These are phyloP conservation scores for Macrolepiota dolichaula DNA, from an alignment of 768 basidiomycete species.

Conservation along the genomic window DNA sequence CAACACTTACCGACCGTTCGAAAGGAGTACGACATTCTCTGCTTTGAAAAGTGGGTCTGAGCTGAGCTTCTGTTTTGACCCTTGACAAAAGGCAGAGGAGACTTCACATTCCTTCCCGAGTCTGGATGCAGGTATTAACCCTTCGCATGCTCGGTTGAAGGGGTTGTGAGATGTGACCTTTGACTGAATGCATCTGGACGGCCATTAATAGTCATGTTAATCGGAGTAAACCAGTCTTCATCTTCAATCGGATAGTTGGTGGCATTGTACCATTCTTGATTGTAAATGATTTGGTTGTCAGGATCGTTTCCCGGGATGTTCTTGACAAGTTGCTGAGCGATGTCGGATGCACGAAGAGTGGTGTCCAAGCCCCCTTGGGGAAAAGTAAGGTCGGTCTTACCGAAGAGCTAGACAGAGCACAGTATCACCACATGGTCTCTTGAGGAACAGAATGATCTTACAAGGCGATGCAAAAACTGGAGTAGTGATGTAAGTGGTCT, in stretches of 20 bases:
- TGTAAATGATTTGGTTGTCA: constrained; percentile 39
- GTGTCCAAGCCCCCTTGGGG: constrained; percentile 57
- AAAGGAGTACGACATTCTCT: constrained; percentile 48
- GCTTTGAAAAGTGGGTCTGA: constrained; percentile 42
- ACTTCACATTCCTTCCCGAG: constrained; percentile 43
- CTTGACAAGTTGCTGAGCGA: constrained; percentile 48
- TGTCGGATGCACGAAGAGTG: constrained; percentile 40
- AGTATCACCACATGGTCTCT: background rate
- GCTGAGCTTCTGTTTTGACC: background rate
- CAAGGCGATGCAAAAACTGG: constrained; percentile 46
- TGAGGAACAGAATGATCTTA: constrained; percentile 18
- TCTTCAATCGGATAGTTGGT: constrained; percentile 37
- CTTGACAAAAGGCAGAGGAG: background rate
- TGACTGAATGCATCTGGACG: constrained; percentile 48
- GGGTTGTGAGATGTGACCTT: constrained; percentile 22
- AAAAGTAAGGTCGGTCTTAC: constrained; percentile 46
- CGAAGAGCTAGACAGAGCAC: constrained; percentile 37
- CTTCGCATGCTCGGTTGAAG: background rate
- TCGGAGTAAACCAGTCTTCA: constrained; percentile 47
- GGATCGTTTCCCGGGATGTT: constrained; percentile 38
- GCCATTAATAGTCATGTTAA: constrained; percentile 42
- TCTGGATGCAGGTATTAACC: constrained; percentile 19
- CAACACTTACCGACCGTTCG: constrained; percentile 43
- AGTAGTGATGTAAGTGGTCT: background rate
- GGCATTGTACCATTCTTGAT: constrained; percentile 46